Conservation (phyloP, 2,329 filamentous ascomycete genomes). For the Waltergamsia citrina region DNA sequence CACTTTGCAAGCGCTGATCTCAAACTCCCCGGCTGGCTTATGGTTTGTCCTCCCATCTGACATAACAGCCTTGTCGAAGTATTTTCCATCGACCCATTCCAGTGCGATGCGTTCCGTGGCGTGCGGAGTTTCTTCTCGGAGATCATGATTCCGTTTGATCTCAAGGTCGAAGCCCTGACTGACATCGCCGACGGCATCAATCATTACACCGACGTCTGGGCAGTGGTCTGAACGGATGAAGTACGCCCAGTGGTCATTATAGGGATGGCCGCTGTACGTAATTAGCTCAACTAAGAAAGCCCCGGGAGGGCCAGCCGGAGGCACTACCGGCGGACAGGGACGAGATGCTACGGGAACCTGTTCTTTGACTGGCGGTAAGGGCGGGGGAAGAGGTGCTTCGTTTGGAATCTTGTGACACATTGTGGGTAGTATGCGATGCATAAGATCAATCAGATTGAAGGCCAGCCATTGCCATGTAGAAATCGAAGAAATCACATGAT, state of each 20-base stretch:
- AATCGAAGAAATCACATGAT: too few relatives aligned
- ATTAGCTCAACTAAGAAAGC: conserved; percentile 17
- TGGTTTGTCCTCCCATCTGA: conserved; percentile 14
- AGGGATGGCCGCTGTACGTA: conserved; percentile 19
- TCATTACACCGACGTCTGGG: conserved; percentile 13
- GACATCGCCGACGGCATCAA: conserved; percentile 21
- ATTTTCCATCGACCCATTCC: conserved; percentile 16
- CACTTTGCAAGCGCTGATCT: conserved; percentile 10
- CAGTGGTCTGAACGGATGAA: conserved; percentile 12
- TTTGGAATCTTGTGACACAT: too few relatives aligned
- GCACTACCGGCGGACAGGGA: too few relatives aligned
- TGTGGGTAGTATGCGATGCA: too few relatives aligned
- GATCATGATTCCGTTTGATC: conserved; percentile 16
- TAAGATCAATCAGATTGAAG: too few relatives aligned
- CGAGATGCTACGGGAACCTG: too few relatives aligned
- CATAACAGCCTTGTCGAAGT: conserved; percentile 15
- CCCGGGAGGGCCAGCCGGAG: conserved; percentile 9
- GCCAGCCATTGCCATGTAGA: too few relatives aligned
- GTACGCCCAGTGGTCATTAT: conserved; percentile 26
- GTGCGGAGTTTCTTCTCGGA: conserved; percentile 5
- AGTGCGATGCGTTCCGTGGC: conserved; percentile 15
- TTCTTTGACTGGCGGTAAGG: too few relatives aligned
- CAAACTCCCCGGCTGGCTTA: conserved; percentile 15
- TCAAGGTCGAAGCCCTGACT: conserved; percentile 18
- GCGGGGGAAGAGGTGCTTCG: too few relatives aligned